These are phyloP conservation scores for Geoglossum cookeanum DNA, from an alignment of 2,329 filamentous ascomycete species.

Conservation along the genomic window DNA sequence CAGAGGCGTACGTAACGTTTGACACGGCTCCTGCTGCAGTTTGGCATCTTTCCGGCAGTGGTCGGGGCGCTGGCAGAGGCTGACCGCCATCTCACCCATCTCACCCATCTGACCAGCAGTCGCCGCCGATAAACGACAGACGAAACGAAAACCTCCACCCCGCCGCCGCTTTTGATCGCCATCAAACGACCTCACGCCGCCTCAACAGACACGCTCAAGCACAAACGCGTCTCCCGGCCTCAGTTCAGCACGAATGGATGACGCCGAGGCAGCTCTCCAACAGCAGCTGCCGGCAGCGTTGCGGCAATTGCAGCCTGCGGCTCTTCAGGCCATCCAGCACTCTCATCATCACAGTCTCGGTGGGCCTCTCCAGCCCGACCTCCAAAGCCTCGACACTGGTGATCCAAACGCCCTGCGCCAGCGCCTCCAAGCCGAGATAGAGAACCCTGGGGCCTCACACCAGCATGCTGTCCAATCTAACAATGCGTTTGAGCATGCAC, in stretches of 20 bases:
- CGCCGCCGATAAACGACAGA: not conserved
- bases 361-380: slow-evolving; percentile 16
- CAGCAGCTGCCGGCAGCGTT: slow-evolving; percentile 2
- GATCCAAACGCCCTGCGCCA: slow-evolving; percentile 21
- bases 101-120: not conserved
- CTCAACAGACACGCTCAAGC: not conserved
- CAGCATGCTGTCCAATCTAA: slow-evolving; percentile 17
- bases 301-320: slow-evolving; percentile 4
- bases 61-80: not conserved
- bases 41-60: not conserved
- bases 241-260: not conserved
- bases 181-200: not conserved
- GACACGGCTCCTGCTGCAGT: not conserved
- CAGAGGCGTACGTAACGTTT: not conserved
- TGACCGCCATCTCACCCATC: no score
- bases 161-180: no score
- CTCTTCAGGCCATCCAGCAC: slow-evolving; percentile 16
- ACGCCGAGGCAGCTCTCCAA: not conserved
- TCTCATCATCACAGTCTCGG: slow-evolving; percentile 16
- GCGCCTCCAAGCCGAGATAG: slow-evolving; percentile 15
- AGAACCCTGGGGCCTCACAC: slow-evolving; percentile 17
- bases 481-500: slow-evolving; percentile 19
- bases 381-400: slow-evolving; percentile 23
- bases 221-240: slow-evolving; percentile 1
- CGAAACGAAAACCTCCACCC: not conserved